These are phyloP conservation scores for Fusarium guadeloupense DNA, from an alignment of 2,329 filamentous ascomycete species.

Conservation along the genomic window DNA sequence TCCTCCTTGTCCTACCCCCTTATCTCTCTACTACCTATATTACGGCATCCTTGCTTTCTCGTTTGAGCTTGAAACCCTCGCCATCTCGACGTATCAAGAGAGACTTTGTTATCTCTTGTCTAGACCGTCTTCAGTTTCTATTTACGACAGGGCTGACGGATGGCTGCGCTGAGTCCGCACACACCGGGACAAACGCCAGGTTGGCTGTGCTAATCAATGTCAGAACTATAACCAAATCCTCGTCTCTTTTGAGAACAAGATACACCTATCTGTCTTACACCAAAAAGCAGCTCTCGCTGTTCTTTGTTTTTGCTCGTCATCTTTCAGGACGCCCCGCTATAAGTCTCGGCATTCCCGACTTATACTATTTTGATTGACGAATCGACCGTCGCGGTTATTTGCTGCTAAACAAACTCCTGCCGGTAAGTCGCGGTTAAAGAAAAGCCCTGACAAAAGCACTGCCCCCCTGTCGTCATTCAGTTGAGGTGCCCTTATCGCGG, in stretches of 20 bases:
- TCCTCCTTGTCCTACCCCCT: constrained; percentile 16
- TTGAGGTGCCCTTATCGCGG: constrained; percentile 29
- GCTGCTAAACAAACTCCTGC: constrained; percentile 26
- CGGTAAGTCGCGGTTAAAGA: constrained; percentile 33
- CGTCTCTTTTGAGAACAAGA: constrained; percentile 36
- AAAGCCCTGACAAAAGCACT: constrained; percentile 9
- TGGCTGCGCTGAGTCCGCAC: constrained; percentile 45
- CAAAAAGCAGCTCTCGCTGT: constrained; percentile 13
- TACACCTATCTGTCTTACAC: not conserved
- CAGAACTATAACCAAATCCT: constrained; percentile 38
- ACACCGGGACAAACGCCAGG: constrained; percentile 33
- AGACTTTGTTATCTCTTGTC: constrained; percentile 42
- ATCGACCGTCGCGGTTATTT: constrained; percentile 29
- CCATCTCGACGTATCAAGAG: constrained; percentile 43
- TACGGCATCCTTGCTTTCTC: constrained; percentile 8
- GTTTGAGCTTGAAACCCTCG: constrained; percentile 28
- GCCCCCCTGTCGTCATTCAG: constrained; percentile 26
- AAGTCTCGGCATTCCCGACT: constrained; percentile 38
- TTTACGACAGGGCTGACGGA: constrained; percentile 46
- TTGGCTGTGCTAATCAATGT: constrained; percentile 41
- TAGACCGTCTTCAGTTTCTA: constrained; percentile 41
- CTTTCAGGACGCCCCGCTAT: constrained; percentile 10
- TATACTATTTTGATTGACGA: constrained; percentile 37
- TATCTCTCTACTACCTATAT: constrained; percentile 17
- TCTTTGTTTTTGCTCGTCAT: constrained; percentile 9